Evolutionary conservation across 1,284 basidiomycete species (phyloP), one percentile per base, ranked within the genome.

Genomic region (Pterulicium gracile): DNA sequence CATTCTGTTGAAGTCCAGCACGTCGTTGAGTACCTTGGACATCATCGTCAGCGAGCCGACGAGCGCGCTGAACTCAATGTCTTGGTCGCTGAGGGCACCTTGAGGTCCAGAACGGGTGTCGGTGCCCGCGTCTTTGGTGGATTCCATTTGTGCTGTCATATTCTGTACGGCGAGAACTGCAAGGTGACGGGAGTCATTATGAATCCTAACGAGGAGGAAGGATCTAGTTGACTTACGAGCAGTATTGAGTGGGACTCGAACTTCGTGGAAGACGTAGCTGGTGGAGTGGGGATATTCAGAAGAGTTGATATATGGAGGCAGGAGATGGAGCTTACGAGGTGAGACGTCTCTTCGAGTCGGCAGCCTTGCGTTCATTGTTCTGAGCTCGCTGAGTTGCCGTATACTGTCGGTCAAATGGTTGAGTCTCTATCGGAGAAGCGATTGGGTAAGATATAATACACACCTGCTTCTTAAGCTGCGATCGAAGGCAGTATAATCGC

Each of bases 191-290:
- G 45, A 24, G 44, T 45, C 24, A 27, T 32, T 50, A 27, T 32
- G 10, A 45, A 44, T 24, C 24, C 43, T 18, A 47, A 23, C 14
- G n/a, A 45, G 2, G 24, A 24, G 23, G 41, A 39, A 17, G 24
- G 24, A 18, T 15, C 13, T 13, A 45, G 23, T 39, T 34, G 4
- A 71, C 81, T 59, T 53, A 88, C 85, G 65, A 1, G 90, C 91
- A 24, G 89, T 93, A 58, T 95, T 94, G 51, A 95, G 69, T 15
- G 92, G 91, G 41, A 95, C 91, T 53, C 91, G 81, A 58, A 91
- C 89, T 69, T 81, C 81, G 70, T 82, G 79, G 64, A 88, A 79
- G 24, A 87, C 83, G 59, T 87, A 87, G 42, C 82, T 85, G 50
- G 17, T 21, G 15, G 48, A 22, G 7, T n/a, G n/a, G n/a, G n/a